Percentiles rank a stretch among this genome's conserved stretches.
Conservation (phyloP, 257 asterid species). For the Salvia splendens region DNA sequence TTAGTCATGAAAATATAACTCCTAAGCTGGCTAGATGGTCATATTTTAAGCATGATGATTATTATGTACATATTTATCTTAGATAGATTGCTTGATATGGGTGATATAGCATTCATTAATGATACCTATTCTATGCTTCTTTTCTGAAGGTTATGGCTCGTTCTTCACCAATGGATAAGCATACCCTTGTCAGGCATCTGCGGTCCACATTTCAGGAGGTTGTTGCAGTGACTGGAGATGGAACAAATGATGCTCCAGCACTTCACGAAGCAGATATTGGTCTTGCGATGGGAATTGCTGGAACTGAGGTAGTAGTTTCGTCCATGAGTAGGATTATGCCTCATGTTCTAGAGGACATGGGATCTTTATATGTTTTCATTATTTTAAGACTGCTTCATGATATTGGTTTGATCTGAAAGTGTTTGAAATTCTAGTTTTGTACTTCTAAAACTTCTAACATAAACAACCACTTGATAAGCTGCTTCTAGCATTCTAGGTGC, state of each 20-base stretch:
- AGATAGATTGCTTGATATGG: background rate
- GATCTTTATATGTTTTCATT: background rate
- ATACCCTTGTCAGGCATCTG: conserved; percentile 70
- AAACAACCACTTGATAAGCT: background rate
- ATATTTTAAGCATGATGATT: conserved; percentile 4
- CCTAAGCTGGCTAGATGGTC: conserved; percentile 4
- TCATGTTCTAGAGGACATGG: conserved; percentile 9
- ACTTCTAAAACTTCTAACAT: background rate
- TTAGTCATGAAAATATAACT: conserved; percentile 2
- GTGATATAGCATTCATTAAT: background rate
- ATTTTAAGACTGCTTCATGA: conserved; percentile 8
- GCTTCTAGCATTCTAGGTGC: background rate
- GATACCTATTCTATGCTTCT: conserved; percentile 12
- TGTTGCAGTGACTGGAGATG: conserved; percentile 97
- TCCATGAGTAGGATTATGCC: background rate
- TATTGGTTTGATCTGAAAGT: background rate
- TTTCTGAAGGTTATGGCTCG: conserved; percentile 85
- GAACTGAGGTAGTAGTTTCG: conserved; percentile 70
- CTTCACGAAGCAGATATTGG: conserved; percentile 98
- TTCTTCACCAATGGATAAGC: conserved; percentile 93
- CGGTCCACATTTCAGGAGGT: conserved; percentile 78
- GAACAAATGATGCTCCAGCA: conserved; percentile 96
- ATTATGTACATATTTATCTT: background rate
- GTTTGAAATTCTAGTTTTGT: background rate
- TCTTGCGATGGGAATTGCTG: conserved; percentile 95